These are phyloP conservation scores for Kwoniella shivajii DNA, from an alignment of 1,284 basidiomycete species.

Conservation along the genomic window DNA sequence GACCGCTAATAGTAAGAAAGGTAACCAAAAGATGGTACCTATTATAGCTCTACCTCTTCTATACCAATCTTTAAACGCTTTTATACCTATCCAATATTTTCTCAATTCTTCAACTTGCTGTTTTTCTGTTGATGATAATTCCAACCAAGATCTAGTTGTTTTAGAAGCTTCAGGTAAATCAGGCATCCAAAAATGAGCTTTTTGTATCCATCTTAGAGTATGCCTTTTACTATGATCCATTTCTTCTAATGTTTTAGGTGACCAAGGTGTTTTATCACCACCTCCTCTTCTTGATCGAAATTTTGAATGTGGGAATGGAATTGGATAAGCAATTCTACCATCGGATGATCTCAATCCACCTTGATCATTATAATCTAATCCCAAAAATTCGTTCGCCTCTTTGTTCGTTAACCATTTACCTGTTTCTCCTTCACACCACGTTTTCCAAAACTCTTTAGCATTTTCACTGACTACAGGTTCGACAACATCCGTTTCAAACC, in stretches of 20 bases:
- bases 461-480: constrained; percentile 31
- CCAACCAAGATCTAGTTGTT: constrained; percentile 34
- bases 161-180: constrained; percentile 37
- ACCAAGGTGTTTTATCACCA: not conserved
- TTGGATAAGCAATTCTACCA: constrained; percentile 35
- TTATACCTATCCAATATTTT: constrained; percentile 39
- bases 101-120: constrained; percentile 58
- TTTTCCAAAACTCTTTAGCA: constrained; percentile 47
- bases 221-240: constrained; percentile 2
- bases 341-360: constrained; percentile 27
- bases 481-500: constrained; percentile 29
- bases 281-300: not conserved
- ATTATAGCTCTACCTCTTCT: constrained; percentile 60
- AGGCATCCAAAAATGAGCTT: constrained; percentile 35
- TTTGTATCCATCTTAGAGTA: constrained; percentile 6
- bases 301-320: constrained; percentile 17
- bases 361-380: constrained; percentile 21
- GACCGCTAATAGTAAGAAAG: constrained; percentile 68
- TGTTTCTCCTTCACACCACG: constrained; percentile 49
- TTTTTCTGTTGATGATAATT: constrained; percentile 52
- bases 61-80: constrained; percentile 58
- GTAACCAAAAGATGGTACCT: constrained; percentile 66
- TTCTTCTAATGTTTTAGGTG: constrained; percentile 5
- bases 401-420: constrained; percentile 23
- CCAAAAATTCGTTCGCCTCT: constrained; percentile 21